phyloP scores from a whole-genome alignment of 2,329 filamentous ascomycete species.

The Scopulariopsis brevicaulis region DNA sequence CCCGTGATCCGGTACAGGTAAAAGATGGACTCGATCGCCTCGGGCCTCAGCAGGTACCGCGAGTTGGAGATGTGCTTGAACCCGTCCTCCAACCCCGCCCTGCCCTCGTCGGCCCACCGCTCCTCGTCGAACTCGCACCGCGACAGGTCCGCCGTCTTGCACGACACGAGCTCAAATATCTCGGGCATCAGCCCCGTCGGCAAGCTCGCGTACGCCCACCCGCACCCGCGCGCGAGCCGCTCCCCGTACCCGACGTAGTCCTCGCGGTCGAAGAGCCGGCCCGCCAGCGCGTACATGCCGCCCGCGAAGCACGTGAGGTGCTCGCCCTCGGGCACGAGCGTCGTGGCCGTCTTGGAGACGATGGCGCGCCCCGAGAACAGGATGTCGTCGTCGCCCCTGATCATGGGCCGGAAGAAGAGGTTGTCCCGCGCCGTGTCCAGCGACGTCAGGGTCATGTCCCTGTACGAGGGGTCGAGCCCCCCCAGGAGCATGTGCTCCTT shows the following conservation, averaged over 20 bases:
- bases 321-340: constrained; percentile 35
- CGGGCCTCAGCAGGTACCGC: constrained; percentile 35
- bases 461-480: constrained; percentile 30
- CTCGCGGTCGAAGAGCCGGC: constrained; percentile 43
- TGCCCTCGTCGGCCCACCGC: constrained; percentile 12
- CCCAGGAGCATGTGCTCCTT: constrained; percentile 56
- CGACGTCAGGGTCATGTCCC: constrained; percentile 28
- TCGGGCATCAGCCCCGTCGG: constrained; percentile 49
- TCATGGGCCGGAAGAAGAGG: constrained; percentile 59
- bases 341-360: constrained; percentile 44
- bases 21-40: constrained; percentile 43
- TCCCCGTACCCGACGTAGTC: constrained; percentile 33
- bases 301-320: constrained; percentile 63
- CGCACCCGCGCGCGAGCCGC: constrained; percentile 41
- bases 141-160: constrained; percentile 19
- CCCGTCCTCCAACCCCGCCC: constrained; percentile 32
- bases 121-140: constrained; percentile 18
- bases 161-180: constrained; percentile 32
- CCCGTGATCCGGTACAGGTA: constrained; percentile 41
- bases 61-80: constrained; percentile 47
- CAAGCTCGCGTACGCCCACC: constrained; percentile 44
- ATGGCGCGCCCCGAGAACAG: constrained; percentile 52
- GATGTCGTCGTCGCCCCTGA: constrained; percentile 41
- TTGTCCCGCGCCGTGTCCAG: constrained; percentile 47
- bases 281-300: constrained; percentile 58